A percentile compares a stretch with the other conserved stretches of the same genome.
Conservation (phyloP, 148 eudicot genomes). For the Vaccinium macrocarpon region DNA sequence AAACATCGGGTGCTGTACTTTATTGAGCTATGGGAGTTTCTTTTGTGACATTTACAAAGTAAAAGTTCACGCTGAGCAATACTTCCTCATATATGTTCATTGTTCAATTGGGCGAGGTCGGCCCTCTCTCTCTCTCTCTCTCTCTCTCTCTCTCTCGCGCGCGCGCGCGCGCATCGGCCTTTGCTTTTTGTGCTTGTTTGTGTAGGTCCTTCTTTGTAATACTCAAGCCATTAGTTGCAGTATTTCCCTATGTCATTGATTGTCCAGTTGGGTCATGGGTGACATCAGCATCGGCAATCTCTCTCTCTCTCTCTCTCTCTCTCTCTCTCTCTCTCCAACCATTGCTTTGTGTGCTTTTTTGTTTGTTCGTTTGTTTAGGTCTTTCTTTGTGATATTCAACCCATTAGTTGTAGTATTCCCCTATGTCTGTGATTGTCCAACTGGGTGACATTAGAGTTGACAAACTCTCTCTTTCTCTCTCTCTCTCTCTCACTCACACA, state of each 20-base stretch:
- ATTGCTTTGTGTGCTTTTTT: neutral
- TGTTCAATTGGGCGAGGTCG: neutral
- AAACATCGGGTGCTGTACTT: neutral
- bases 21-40: neutral
- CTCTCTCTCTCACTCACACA: neutral
- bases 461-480: neutral
- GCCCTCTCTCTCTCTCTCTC: neutral
- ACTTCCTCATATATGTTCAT: neutral
- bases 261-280: neutral
- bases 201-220: neutral
- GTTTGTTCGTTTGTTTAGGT: neutral
- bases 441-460: neutral
- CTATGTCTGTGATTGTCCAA: neutral
- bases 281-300: neutral
- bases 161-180: too few species aligned
- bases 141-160: too few species aligned
- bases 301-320: neutral
- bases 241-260: neutral
- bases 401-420: too few species aligned
- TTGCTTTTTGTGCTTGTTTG: neutral
- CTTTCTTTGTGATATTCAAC: neutral
- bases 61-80: neutral
- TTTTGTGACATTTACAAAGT: neutral
- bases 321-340: neutral
- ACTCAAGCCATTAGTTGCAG: neutral